These are phyloP conservation scores for Tuber melanosporum DNA, from an alignment of 495 filamentous ascomycete species.

Conservation along the genomic window DNA sequence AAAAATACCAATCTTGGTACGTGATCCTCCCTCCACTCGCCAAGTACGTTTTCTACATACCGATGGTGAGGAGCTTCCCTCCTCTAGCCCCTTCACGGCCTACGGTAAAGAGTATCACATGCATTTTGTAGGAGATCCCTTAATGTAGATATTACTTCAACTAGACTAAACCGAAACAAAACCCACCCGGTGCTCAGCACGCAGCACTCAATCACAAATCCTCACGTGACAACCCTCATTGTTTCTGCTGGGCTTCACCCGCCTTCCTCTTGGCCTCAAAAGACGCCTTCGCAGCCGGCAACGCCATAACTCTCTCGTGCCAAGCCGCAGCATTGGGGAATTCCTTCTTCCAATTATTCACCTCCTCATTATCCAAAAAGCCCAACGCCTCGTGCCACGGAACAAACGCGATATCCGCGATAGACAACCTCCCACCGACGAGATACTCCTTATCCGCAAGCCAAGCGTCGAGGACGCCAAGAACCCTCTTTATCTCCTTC, in stretches of 20 bases:
- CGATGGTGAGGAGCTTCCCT: too few relatives aligned
- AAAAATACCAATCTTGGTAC: too few relatives aligned
- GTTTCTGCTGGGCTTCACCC: neutral
- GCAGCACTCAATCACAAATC: neutral
- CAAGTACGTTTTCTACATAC: too few relatives aligned
- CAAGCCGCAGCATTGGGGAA: slow-evolving; percentile 47
- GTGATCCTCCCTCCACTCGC: too few relatives aligned
- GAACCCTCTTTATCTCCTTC: slow-evolving; percentile 57
- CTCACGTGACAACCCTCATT: neutral
- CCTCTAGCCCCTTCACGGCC: too few relatives aligned
- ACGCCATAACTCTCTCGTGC: slow-evolving; percentile 45
- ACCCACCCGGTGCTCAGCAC: neutral
- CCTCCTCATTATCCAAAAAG: slow-evolving; percentile 4
- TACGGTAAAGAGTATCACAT: too few relatives aligned
- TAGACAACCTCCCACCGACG: slow-evolving; percentile 55
- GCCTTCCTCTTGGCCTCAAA: slow-evolving; percentile 20
- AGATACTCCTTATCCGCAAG: slow-evolving; percentile 51
- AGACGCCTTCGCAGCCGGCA: slow-evolving; percentile 28
- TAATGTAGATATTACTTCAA: too few relatives aligned
- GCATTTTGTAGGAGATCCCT: too few relatives aligned
- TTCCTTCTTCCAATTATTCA: slow-evolving; percentile 39
- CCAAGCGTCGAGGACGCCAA: slow-evolving; percentile 52
- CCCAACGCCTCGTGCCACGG: slow-evolving; percentile 45
- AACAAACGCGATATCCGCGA: slow-evolving; percentile 56
- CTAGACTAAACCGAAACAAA: neutral